Base-by-base conservation (phyloP, 1,284 basidiomycete species). In the Bondarzewia mesenterica region DNA sequence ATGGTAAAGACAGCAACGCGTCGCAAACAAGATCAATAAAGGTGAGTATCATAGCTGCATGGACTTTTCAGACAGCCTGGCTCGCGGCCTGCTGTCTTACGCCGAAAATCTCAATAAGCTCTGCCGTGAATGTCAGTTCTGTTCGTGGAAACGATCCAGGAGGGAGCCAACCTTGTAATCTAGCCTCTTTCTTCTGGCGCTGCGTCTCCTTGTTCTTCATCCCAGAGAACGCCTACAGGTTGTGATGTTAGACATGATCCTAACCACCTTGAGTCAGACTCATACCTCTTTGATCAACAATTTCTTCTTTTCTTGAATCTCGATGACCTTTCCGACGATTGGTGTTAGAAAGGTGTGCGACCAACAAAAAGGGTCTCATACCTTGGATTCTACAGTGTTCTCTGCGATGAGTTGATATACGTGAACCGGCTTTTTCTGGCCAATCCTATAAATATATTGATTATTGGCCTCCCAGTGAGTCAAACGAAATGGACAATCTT, bases 381-480 rank as follows among this genome's bases (percentile, higher is more conserved):
- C 89, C 64, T 87, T 90, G 2, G 86, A 76, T 64, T 93, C 90
- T 1, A 93, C 82, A 0, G 91, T 93, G 54, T 91, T 76, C 57
- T 91, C 88, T 0, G 90, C 87, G 50, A 93, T 90, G 46, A 93
- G 70, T 59, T 93, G 90, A 60, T 90, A 93, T 14, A 93, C 89
- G 50, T 86, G 81, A 29, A 93, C 89, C 1, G 77, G 71, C 60
- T 84, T 88, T 54, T 69, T 86, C 63, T 92, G 89, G 8, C 89
- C 90, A 55, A 92, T 90, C 47, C 83, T 82, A 29, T 10, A 16
- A 36, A 26, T 7, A 42, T 35, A n/a, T n/a, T n/a, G n/a, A n/a
- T n/a, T 23, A 46, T 20, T 25, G 38, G 41, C 20, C 20, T 10
- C 10, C 12, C 16, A 16, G 26, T 48, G 21, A 16, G 35, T 22